A percentile compares a stretch with the other conserved stretches of the same genome.
phyloP scores from a whole-genome alignment of 2,329 filamentous ascomycete species.

The Chrysoporthe puriensis region DNA sequence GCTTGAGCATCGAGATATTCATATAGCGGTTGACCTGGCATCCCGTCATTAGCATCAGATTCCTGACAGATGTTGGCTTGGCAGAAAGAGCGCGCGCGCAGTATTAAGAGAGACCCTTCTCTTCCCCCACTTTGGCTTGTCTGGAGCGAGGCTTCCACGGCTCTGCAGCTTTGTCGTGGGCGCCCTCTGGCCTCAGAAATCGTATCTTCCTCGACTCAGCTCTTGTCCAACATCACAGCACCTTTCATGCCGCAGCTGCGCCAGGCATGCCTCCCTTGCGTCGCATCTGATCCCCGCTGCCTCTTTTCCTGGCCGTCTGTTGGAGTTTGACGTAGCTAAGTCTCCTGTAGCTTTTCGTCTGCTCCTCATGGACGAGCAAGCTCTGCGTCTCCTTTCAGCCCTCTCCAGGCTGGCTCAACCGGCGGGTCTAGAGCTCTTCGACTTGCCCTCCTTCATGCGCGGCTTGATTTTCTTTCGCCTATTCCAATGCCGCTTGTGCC shows the following conservation, averaged over 20 bases:
- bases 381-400: neutral
- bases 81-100: neutral
- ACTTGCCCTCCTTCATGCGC: neutral
- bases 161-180: neutral
- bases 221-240: neutral
- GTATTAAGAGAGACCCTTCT: neutral
- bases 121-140: neutral
- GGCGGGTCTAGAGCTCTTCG: neutral
- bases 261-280: neutral
- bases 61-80: neutral
- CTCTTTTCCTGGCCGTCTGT: neutral
- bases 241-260: neutral
- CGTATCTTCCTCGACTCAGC: neutral
- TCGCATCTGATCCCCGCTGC: neutral
- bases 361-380: neutral
- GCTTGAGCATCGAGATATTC: conserved; percentile 90
- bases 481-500: neutral
- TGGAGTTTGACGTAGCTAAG: neutral
- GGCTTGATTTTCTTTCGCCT: neutral
- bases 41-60: conserved; percentile 6
- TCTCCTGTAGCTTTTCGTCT: neutral
- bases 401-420: neutral
- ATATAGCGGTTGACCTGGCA: conserved; percentile 70
- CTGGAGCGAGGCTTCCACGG: neutral
- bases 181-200: neutral